Evolutionary conservation across 1,284 basidiomycete species (phyloP).

Genomic region (Cutaneotrichosporon spelunceum): DNA sequence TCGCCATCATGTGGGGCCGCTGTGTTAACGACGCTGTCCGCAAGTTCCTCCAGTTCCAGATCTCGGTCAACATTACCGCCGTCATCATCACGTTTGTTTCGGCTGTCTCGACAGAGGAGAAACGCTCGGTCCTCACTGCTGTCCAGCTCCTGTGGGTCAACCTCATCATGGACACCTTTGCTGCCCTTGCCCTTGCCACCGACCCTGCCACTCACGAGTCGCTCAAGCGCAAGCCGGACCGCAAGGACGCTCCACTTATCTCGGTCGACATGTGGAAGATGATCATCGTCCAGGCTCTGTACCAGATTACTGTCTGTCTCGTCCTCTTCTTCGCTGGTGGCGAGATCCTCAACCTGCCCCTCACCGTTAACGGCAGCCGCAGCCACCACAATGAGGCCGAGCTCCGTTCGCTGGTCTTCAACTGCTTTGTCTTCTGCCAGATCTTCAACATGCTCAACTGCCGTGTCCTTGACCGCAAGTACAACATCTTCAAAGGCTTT

Average conservation of each 20-base stretch:
- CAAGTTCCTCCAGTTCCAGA: slow-evolving; percentile 98
- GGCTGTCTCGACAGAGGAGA: slow-evolving; percentile 72
- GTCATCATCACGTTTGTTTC: slow-evolving; percentile 91
- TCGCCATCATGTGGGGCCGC: slow-evolving; percentile 98
- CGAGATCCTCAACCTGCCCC: slow-evolving; percentile 62
- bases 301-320: slow-evolving; percentile 80
- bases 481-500: slow-evolving; percentile 88
- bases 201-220: slow-evolving; percentile 81
- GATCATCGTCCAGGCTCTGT: slow-evolving; percentile 83
- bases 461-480: slow-evolving; percentile 73
- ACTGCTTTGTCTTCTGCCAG: slow-evolving; percentile 92
- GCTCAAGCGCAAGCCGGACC: slow-evolving; percentile 86
- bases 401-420: slow-evolving; percentile 88
- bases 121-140: slow-evolving; percentile 82
- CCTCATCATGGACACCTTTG: slow-evolving; percentile 92
- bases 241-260: slow-evolving; percentile 82
- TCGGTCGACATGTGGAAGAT: slow-evolving; percentile 91
- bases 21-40: slow-evolving; percentile 96
- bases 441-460: slow-evolving; percentile 93
- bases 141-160: slow-evolving; percentile 83
- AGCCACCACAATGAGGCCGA: slow-evolving; percentile 51
- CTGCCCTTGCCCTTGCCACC: slow-evolving; percentile 92
- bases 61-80: slow-evolving; percentile 93
- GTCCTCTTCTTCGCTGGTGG: slow-evolving; percentile 84
- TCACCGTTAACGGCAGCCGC: slow-evolving; percentile 35